Evolutionary conservation across 192 early-diverging fungal species (phyloP).

Genomic region (Dimargaris verticillata): DNA sequence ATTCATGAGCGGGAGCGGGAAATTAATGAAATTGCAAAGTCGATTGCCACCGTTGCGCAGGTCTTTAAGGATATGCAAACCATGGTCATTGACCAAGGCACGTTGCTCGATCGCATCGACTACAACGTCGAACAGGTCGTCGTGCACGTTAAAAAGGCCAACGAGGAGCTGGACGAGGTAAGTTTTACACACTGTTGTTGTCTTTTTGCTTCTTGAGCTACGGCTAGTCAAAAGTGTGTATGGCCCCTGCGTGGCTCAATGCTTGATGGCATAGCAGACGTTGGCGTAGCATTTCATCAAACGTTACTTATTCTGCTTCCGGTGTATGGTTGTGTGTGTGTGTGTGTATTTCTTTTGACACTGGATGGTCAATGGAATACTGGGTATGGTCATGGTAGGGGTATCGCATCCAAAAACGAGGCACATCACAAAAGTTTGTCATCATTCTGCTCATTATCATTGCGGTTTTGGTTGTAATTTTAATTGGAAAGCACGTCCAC

Average conservation of each 20-base stretch:
- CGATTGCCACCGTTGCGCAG: slow-evolving; percentile 73
- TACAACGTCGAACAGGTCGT: slow-evolving; percentile 84
- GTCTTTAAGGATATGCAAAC: slow-evolving; percentile 87
- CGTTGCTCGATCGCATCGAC: slow-evolving; percentile 90
- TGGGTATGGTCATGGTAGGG: too few species aligned
- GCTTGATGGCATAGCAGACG: too few species aligned
- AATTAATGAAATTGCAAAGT: slow-evolving; percentile 82
- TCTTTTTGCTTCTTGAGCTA: background rate
- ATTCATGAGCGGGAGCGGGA: slow-evolving; percentile 80
- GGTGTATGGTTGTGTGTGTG: background rate
- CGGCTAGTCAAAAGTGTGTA: background rate
- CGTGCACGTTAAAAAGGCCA: slow-evolving; percentile 65
- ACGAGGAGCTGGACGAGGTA: slow-evolving; percentile 65
- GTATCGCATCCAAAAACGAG: slow-evolving; percentile 61
- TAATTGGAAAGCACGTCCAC: slow-evolving; percentile 39
- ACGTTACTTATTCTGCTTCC: too few species aligned
- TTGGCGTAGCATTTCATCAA: too few species aligned
- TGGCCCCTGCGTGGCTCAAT: background rate
- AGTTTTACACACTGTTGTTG: background rate
- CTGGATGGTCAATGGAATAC: too few species aligned
- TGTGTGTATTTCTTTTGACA: background rate
- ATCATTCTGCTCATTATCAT: slow-evolving; percentile 61
- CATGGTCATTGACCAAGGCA: slow-evolving; percentile 96
- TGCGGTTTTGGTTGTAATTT: slow-evolving; percentile 56
- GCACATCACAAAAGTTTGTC: slow-evolving; percentile 71